Base-by-base conservation (phyloP, 2,329 filamentous ascomycete genomes). In the Xylaria sp. region DNA sequence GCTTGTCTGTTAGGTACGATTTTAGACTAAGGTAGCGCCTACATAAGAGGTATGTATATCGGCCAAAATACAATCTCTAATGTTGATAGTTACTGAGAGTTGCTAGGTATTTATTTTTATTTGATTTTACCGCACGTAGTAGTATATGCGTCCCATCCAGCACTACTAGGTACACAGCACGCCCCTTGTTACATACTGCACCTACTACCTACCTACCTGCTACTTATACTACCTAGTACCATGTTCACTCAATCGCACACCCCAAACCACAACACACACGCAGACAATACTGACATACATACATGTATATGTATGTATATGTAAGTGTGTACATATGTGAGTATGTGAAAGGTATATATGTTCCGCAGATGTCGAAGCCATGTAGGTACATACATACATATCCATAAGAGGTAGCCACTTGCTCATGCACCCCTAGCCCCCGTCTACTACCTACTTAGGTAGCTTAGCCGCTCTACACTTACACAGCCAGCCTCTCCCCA, bases 401-500 rank as follows among this genome's bases (percentile, higher is more conserved):
- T 30, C 19, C 48, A 14, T 34, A n/a, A 50, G 11, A 32, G 14
- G 8, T 53, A 53, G n/a, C 30, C 27, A 50, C n/a, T 50, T 50
- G 9, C 11, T 30, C 8, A 53, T 30, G 51, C 27, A 36, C 57
- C 27, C 27, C 56, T 42, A 50, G 5, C 34, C 11, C 17, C 32
- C 21, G 45, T 55, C 39, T 12, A 57, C 67, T 72, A 53, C 69
- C 67, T 64, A 70, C 56, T 62, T 69, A 65, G 54, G 61, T 19
- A 64, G 61, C 30, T 51, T 74, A 74, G 71, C 73, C 70, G 71
- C 69, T 36, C 8, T 2, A 6, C 7, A 11, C 34, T 36, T 27
- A n/a, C 47, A 45, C 72, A 73, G 70, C 72, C 72, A 73, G 70
- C 72, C 61, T 62, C 8, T 69, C 62, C 72, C 74, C 75, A 77